phyloP scores from a whole-genome alignment of 2,329 filamentous ascomycete species.

The Chaetomiaceae sp. region DNA sequence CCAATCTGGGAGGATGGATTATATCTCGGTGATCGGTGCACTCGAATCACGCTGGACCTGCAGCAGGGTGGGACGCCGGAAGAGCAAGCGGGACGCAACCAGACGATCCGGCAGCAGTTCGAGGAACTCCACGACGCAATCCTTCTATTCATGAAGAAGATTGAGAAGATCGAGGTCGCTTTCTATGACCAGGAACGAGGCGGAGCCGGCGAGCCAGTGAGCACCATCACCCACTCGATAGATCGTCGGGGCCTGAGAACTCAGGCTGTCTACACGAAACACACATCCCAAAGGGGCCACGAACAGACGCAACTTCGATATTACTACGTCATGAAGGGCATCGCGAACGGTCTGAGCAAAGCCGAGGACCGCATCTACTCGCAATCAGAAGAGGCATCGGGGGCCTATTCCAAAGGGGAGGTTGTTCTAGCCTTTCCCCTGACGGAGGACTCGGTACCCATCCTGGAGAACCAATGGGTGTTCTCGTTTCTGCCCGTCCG shows the following conservation, averaged over 20 bases:
- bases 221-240: too few relatives aligned
- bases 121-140: slow-evolving; percentile 33
- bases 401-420: slow-evolving; percentile 25
- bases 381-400: slow-evolving; percentile 25
- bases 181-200: too few relatives aligned
- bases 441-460: slow-evolving; percentile 28
- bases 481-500: slow-evolving; percentile 44
- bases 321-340: slow-evolving; percentile 24
- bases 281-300: neutral
- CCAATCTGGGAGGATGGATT: slow-evolving; percentile 35
- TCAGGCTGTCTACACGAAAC: too few relatives aligned
- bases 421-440: slow-evolving; percentile 45
- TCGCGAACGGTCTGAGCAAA: slow-evolving; percentile 28
- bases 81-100: slow-evolving; percentile 10
- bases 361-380: slow-evolving; percentile 35
- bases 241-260: too few relatives aligned
- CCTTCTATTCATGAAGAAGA: slow-evolving; percentile 36
- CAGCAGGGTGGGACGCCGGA: slow-evolving; percentile 27
- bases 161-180: slow-evolving; percentile 29
- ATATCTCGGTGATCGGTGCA: slow-evolving; percentile 20
- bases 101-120: slow-evolving; percentile 32
- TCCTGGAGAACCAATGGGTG: slow-evolving; percentile 37
- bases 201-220: too few relatives aligned
- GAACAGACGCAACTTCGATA: neutral
- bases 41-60: slow-evolving; percentile 37